Evolutionary conservation across 1,139 yeast genomes (phyloP), one percentile per base, ranked within the genome.

Genomic region (Kazachstania sp.): DNA sequence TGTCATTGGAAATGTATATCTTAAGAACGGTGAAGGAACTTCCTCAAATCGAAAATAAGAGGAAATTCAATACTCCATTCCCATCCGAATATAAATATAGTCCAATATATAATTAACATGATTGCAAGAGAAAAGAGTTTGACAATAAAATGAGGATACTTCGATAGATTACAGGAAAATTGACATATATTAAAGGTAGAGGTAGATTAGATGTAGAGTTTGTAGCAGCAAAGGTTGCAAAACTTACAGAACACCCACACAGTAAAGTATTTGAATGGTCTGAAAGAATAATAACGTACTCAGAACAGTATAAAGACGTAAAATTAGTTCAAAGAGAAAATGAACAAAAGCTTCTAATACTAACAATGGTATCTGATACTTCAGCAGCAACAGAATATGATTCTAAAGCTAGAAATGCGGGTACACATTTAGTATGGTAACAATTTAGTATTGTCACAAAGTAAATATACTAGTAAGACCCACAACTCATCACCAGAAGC

Each of bases 151-250:
- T 18, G 6, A 36, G 35, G 13, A 15, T 45, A 7, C 29, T 48
- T 3, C 51, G 46, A 32, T 13, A 43, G 15, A 5, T 45, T 3
- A 28, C 31, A 2, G 49, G 47, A 2, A 37, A 26, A 23, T 29
- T 46, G 11, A 46, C 32, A 3, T 46, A 48, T 35, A 37, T 48
- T 13, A 31, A 47, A 28, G 9, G 38, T 2, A 18, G 47, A 37
- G 39, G 49, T 2, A 34, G 51, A 32, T 44, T n/a, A 5, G 39
- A 37, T n/a, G 18, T 37, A 19, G 39, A 37, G n/a, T 37, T 18
- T 37, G 39, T 28, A 7, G 41, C 45, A 4, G 40, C 31, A 1
- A 46, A 48, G 15, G 12, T 48, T 2, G 44, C 50, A 1, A 37
- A 45, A 35, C 32, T 32, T 6, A 44, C 36, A 9, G 16, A 41